Evolutionary conservation across 352 stramenopile species (phyloP), one percentile per base, ranked within the genome.

Genomic region (Blastocystis sp.): DNA sequence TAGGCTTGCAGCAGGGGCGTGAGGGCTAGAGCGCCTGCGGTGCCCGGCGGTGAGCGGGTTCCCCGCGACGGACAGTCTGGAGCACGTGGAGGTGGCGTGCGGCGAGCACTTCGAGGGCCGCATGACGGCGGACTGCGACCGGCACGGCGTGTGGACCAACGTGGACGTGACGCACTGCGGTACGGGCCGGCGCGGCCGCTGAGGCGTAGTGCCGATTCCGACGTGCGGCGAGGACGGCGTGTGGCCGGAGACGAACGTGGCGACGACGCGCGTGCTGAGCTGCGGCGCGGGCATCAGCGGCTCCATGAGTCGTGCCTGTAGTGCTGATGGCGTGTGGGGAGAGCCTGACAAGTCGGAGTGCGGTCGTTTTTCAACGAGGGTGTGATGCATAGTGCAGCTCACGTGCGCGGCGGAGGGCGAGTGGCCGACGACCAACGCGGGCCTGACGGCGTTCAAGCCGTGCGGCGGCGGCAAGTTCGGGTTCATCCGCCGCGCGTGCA

Each of bases 161-260:
- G 67, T 88, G 41, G 78, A 88, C 60, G 64, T 79, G n/a, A 48
- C 59, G 7, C 21, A 11, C n/a, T 88, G 78, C 60, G 60, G 70
- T 80, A 74, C 21, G 64, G 23, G 28, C 1, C 5, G 10, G 64
- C 0, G 64, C 3, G 7, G 10, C 10, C 28, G 5, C 19, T 52
- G 23, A 74, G 28, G 28, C 48, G 28, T 74, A 74, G 53, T 84
- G 59, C 52, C 45, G 9, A 84, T 84, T 52, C 74, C 64, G 17
- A 88, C 64, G 38, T 88, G 78, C 61, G 43, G 43, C 14, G 67
- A 78, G 52, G 78, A 88, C 23, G 60, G 61, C 14, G 41, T 65
- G n/a, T 88, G 78, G 78, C 78, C 78, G 4, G 17, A 61, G 19
- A 88, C 78, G 9, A 79, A 76, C 48, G 41, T 88, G 1, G 53